Percentiles rank a stretch among this genome's conserved stretches.
These are phyloP conservation scores for Dryas integrifolia DNA, from an alignment of 331 rosid species.

Conservation along the genomic window DNA sequence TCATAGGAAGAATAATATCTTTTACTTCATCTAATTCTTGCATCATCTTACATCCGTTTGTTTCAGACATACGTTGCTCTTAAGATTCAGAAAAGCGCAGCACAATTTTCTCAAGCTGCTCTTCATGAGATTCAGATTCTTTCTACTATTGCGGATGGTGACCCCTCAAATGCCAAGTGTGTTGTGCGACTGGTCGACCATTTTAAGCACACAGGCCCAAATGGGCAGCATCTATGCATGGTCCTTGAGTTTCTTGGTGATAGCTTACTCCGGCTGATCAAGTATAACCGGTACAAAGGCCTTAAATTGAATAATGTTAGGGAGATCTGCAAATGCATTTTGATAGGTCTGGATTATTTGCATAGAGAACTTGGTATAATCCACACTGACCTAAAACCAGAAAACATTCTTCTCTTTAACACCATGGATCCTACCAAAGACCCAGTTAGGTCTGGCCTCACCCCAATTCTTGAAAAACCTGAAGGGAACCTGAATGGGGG, in stretches of 20 bases:
- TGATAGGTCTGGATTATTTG: conserved; percentile 87
- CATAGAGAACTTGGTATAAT: conserved; percentile 87
- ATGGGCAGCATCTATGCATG: conserved; percentile 97
- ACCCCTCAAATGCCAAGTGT: conserved; percentile 69
- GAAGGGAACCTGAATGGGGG: conserved; percentile 77
- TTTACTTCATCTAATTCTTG: conserved; percentile 5
- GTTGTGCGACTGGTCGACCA: conserved; percentile 79
- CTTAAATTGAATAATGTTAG: conserved; percentile 71
- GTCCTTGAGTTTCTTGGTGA: conserved; percentile 97
- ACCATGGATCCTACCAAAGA: conserved; percentile 86
- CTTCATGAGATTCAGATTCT: conserved; percentile 86
- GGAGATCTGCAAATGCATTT: conserved; percentile 76
- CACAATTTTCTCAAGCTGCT: conserved; percentile 92
- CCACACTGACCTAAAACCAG: conserved; percentile 91
- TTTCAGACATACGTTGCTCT: conserved; percentile 84
- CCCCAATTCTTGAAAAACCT: conserved; percentile 77
- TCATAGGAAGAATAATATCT: background rate
- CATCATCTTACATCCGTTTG: conserved; percentile 2
- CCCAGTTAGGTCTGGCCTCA: conserved; percentile 57
- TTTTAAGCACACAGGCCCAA: conserved; percentile 93
- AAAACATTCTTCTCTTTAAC: conserved; percentile 80
- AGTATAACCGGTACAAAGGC: conserved; percentile 69
- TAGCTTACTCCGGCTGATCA: conserved; percentile 84
- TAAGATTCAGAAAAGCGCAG: conserved; percentile 97
- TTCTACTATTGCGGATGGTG: conserved; percentile 59